A percentile compares a stretch with the other conserved stretches of the same genome.
phyloP scores from a whole-genome alignment of 768 basidiomycete species.

The Auriscalpium microsporum region DNA sequence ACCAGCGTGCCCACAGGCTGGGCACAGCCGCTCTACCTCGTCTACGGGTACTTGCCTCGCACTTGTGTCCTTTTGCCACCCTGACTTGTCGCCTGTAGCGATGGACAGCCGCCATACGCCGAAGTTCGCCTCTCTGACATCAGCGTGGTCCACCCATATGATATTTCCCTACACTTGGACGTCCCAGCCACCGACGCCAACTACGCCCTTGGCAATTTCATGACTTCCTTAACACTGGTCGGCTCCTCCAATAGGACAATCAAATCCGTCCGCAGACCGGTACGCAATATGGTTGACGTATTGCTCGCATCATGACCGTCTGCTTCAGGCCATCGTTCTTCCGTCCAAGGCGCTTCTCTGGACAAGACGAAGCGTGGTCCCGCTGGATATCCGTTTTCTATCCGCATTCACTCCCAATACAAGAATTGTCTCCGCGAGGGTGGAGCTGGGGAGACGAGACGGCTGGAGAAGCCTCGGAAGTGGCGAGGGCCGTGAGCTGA shows the following conservation, averaged over 20 bases:
- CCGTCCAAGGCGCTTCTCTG: conserved; percentile 34
- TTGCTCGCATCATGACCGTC: not conserved
- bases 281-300: conserved; percentile 28
- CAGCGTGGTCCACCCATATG: conserved; percentile 59
- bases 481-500: conserved; percentile 68
- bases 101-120: conserved; percentile 58
- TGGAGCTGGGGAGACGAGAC: conserved; percentile 71
- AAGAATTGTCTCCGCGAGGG: conserved; percentile 41
- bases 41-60: conserved; percentile 62
- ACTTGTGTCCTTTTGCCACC: not conserved
- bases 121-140: conserved; percentile 42
- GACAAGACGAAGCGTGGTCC: conserved; percentile 31
- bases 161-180: conserved; percentile 56
- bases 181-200: conserved; percentile 64
- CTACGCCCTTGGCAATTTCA: conserved; percentile 76
- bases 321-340: conserved; percentile 48
- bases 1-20: conserved; percentile 61
- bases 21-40: conserved; percentile 59
- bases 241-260: conserved; percentile 60
- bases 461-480: conserved; percentile 60
- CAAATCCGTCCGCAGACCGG: conserved; percentile 51
- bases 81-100: conserved; percentile 31
- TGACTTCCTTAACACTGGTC: conserved; percentile 56
- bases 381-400: conserved; percentile 51
- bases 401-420: conserved; percentile 41